Conservation (phyloP, 495 filamentous ascomycete species). For the Daldinia caldariorum region DNA sequence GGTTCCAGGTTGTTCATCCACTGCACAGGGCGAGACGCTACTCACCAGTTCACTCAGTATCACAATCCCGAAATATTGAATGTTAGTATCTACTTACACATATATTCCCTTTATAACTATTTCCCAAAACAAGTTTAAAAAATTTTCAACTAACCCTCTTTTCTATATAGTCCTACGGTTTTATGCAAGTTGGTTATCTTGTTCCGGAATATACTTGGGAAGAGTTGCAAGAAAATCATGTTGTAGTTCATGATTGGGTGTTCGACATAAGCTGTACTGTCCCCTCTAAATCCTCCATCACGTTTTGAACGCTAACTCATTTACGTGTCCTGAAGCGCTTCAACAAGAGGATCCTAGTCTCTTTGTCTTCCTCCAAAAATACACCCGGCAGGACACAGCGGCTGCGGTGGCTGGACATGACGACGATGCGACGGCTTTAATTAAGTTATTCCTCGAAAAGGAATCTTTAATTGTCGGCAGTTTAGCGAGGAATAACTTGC, state of each 20-base stretch:
- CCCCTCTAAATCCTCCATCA: not conserved
- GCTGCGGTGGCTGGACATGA: not conserved
- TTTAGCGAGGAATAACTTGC: not conserved
- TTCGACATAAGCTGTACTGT: constrained; percentile 22
- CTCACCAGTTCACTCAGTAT: constrained; percentile 4
- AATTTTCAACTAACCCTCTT: not conserved
- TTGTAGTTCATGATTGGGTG: constrained; percentile 24
- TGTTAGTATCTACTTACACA: constrained; percentile 1
- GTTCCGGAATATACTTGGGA: constrained; percentile 16
- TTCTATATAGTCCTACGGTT: constrained; percentile 2
- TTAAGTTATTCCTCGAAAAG: not conserved
- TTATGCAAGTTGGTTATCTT: constrained; percentile 20
- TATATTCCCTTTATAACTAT: not conserved
- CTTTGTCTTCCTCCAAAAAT: not conserved
- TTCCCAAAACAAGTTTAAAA: not conserved
- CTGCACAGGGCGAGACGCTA: constrained; percentile 15
- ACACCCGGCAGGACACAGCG: not conserved
- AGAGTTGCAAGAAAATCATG: constrained; percentile 1
- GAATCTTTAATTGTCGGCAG: constrained; percentile 15
- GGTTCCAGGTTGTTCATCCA: not conserved
- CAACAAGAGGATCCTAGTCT: not conserved
- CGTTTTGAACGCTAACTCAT: not conserved
- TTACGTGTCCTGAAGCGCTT: constrained; percentile 3
- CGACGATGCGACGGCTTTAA: not conserved
- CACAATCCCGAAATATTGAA: constrained; percentile 12